Evolutionary conservation across 257 asterid species (phyloP).

Genomic region (Gentiana dahurica): DNA sequence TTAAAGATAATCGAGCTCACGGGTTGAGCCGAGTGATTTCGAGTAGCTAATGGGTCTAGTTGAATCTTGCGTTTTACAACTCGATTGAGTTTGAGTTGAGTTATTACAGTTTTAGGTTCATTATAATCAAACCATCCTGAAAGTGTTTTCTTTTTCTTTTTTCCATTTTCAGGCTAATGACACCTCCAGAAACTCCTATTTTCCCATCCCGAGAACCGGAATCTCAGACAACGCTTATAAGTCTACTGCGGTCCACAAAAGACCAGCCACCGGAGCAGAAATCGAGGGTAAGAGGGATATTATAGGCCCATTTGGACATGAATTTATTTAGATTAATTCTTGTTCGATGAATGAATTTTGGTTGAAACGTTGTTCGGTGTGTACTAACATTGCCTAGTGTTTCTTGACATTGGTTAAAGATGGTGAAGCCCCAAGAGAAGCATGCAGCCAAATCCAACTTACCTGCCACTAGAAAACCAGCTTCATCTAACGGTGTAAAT

Average conservation of each 20-base stretch:
- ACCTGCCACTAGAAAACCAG: slow-evolving; percentile 40
- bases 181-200: slow-evolving; percentile 99
- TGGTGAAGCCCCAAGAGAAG: slow-evolving; percentile 68
- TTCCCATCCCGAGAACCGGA: slow-evolving; percentile 93
- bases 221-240: slow-evolving; percentile 66
- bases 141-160: background rate
- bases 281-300: slow-evolving; percentile 67
- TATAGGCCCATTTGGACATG: no score
- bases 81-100: no score
- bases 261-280: slow-evolving; percentile 69
- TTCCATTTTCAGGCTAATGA: slow-evolving; percentile 68
- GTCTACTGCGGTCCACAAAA: slow-evolving; percentile 67
- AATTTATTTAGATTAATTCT: background rate
- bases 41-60: no score
- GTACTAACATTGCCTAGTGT: slow-evolving; percentile 15
- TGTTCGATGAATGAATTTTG: background rate
- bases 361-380: background rate
- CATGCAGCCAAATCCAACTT: slow-evolving; percentile 52
- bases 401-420: slow-evolving; percentile 41
- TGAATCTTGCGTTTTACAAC: no score
- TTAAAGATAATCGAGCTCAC: no score
- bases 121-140: no score
- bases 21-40: no score
- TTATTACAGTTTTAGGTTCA: no score
- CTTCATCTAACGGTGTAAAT: slow-evolving; percentile 53